A percentile compares a stretch with the other conserved stretches of the same genome.
Conservation (phyloP, 306 rosid genomes). For the Cucurbita maxima region DNA sequence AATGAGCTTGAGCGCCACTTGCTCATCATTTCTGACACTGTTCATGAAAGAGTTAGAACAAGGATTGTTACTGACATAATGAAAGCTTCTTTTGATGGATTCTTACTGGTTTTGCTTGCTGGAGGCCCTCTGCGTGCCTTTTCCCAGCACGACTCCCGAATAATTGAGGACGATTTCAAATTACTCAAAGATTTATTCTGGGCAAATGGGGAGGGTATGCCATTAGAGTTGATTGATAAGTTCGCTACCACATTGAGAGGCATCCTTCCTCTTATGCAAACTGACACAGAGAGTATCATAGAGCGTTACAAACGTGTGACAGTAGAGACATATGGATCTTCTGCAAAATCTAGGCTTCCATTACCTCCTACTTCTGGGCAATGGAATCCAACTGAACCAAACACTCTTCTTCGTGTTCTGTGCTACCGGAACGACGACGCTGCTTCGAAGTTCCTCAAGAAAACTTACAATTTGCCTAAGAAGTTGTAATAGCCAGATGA, state of each 20-base stretch:
- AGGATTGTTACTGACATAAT: slow-evolving; percentile 68
- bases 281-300: slow-evolving; percentile 61
- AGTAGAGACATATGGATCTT: slow-evolving; percentile 61
- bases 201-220: slow-evolving; percentile 94
- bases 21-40: slow-evolving; percentile 42
- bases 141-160: slow-evolving; percentile 61
- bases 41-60: slow-evolving; percentile 77
- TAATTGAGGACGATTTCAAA: slow-evolving; percentile 81
- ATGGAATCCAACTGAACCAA: slow-evolving; percentile 86
- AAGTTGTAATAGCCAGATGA: slow-evolving; percentile 31
- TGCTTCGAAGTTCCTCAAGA: slow-evolving; percentile 75
- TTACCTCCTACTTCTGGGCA: slow-evolving; percentile 91
- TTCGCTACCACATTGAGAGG: slow-evolving; percentile 49
- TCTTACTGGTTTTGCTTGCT: slow-evolving; percentile 86
- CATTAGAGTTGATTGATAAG: slow-evolving; percentile 73
- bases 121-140: slow-evolving; percentile 92
- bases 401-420: slow-evolving; percentile 75
- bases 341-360: slow-evolving; percentile 79
- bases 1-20: slow-evolving; percentile 65
- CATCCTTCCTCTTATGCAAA: slow-evolving; percentile 71
- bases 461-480: slow-evolving; percentile 85
- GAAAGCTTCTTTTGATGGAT: slow-evolving; percentile 97
- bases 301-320: slow-evolving; percentile 65
- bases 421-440: slow-evolving; percentile 80
- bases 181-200: slow-evolving; percentile 67